Base-by-base conservation (phyloP, 2,329 filamentous ascomycete species). In the Neoarthrinium moseri region DNA sequence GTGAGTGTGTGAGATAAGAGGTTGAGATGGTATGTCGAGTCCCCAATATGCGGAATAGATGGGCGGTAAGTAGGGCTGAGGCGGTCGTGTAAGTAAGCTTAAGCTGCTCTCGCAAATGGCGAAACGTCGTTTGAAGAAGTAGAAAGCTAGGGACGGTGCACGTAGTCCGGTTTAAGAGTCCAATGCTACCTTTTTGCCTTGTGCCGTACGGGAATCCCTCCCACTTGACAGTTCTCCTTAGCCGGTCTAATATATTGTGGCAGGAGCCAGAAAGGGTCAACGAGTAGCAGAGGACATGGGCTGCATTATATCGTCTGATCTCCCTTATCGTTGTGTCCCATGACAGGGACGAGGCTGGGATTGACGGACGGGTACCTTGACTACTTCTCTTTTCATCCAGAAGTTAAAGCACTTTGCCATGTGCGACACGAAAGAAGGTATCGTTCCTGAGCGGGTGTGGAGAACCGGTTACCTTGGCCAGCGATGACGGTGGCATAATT, bases 401-500 rank as follows among this genome's bases (percentile, higher is more conserved):
- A 67, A 62, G 63, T 68, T 65, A 67, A 75, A 73, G 71, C 72
- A 72, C 62, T 64, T 62, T 66, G 65, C 66, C 68, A 68, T 71
- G 67, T 68, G 63, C 68, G 66, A 73, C 70, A 75, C 69, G 57
- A 38, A 38, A 12, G 26, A 33, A 52, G 61, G 64, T 69, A 66
- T 66, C 62, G 72, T 74, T 71, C 69, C 70, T 68, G 66, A 69
- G 63, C 60, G 60, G 55, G 56, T 65, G 65, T 64, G 66, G 66
- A 66, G 66, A 64, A 63, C 62, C 56, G 61, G 62, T 66, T 62
- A 68, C 66, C 66, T 70, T 70, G 69, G 60, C 68, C 65, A 68
- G 68, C 66, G 64, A 68, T 69, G 70, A 72, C 69, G 67, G 71
- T 69, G 72, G 73, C 70, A 78, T 77, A 78, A 78, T 75, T 77